Evolutionary conservation across 148 eudicot genomes (phyloP).

Genomic region (Cornus florida): DNA sequence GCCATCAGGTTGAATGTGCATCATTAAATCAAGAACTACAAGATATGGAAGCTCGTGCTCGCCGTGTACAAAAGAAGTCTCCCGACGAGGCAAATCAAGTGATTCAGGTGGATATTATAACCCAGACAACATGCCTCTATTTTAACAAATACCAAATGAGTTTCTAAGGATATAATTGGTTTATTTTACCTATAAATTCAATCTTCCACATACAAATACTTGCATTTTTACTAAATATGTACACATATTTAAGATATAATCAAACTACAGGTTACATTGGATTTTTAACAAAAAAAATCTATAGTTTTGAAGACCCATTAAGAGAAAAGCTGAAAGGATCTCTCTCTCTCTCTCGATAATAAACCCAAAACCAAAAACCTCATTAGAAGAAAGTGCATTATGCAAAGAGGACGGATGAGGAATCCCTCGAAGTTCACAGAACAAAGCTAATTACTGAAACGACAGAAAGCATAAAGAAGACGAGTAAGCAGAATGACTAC

Average conservation of each 20-base stretch:
- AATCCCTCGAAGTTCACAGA: neutral
- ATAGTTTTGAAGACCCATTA: too few relatives aligned
- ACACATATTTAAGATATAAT: too few relatives aligned
- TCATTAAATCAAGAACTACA: slow-evolving; percentile 95
- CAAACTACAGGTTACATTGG: too few relatives aligned
- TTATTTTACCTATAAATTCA: too few relatives aligned
- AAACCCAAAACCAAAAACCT: neutral
- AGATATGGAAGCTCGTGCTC: slow-evolving; percentile 91
- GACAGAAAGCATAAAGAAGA: neutral
- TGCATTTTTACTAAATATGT: too few relatives aligned
- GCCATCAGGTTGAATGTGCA: slow-evolving; percentile 82
- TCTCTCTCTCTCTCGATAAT: too few relatives aligned
- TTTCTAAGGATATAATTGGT: neutral
- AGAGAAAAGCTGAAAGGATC: too few relatives aligned
- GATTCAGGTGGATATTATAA: slow-evolving; percentile 60
- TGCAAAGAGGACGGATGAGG: neutral
- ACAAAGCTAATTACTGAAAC: neutral
- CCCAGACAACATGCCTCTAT: neutral
- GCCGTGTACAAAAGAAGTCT: slow-evolving; percentile 91
- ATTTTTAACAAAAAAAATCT: too few relatives aligned
- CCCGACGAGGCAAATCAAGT: slow-evolving; percentile 93
- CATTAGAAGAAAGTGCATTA: neutral
- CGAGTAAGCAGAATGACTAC: neutral
- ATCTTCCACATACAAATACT: too few relatives aligned
- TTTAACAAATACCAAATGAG: neutral